Evolutionary conservation across 1,284 basidiomycete genomes (phyloP).

Genomic region (Schizophyllum commune): DNA sequence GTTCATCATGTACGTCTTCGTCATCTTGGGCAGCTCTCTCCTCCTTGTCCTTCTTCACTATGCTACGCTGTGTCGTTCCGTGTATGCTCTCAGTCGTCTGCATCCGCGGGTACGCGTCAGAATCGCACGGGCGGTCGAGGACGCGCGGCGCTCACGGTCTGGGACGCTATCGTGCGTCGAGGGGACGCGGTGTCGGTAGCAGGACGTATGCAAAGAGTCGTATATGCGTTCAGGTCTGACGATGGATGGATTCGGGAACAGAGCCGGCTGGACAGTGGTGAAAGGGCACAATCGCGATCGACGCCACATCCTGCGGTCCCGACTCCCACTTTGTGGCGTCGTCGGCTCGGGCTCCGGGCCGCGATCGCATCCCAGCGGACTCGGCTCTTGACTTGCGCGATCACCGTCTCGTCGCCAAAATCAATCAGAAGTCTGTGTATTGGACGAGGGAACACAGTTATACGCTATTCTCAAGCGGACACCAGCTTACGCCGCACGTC

Average conservation of each 20-base stretch:
- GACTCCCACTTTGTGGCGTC: background rate
- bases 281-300: background rate
- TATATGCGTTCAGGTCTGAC: background rate
- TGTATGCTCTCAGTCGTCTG: background rate
- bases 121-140: background rate
- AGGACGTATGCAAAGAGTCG: background rate
- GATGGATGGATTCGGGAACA: background rate
- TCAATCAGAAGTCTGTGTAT: too few species aligned
- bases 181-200: background rate
- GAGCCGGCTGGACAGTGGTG: background rate
- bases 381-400: too few species aligned
- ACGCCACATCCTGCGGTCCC: background rate
- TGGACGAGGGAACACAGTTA: too few species aligned
- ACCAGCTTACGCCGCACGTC: too few species aligned
- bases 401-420: too few species aligned
- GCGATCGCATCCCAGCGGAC: too few species aligned
- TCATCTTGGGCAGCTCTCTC: slow-evolving; percentile 42
- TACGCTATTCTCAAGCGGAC: too few species aligned
- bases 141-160: background rate
- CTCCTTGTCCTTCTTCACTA: background rate
- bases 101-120: background rate
- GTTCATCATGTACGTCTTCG: slow-evolving; percentile 75
- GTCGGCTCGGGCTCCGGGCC: background rate
- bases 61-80: too few species aligned
- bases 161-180: background rate